Base-by-base conservation (phyloP, 202 grass and related monocot genomes). In the Tripidium arundinaceum region DNA sequence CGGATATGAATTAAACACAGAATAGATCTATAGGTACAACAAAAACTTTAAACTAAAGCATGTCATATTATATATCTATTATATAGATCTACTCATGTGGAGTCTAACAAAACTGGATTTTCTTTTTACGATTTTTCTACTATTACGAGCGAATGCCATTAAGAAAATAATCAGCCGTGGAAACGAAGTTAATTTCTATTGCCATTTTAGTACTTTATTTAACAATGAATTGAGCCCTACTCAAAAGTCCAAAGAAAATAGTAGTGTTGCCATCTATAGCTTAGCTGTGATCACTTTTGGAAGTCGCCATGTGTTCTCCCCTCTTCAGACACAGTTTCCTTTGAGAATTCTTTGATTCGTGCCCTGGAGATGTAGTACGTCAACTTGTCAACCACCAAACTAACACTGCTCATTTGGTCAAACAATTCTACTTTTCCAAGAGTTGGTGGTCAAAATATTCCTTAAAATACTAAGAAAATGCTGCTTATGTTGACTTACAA, bases 371-470 rank as follows among this genome's bases (percentile, higher is more conserved):
- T 28, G 34, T 7, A 31, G 67, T 21, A 49, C 11, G 43, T 72
- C 69, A 72, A 52, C 70, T 52, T 49, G 65, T 62, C 73, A 84
- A n/a, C 65, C 39, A 71, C 65, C 29, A n/a, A 77, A 68, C 71
- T 8, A 57, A 43, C 7, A 57, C 21, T 24, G 55, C 28, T 21
- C 40, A 6, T 50, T 62, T 52, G 41, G 55, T 84, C 74, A 78
- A 31, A 84, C 21, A 40, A 52, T 39, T 49, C 19, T 41, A 41
- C 59, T 52, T n/a, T 1, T 47, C 4, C 69, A 43, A 62, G 39
- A 38, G 2, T n/a, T 15, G 26, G 2, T 21, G 39, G 21, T 52
- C 54, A 71, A 77, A 22, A 50, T 70, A 60, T 69, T 47, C 47
- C 37, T 49, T 70, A 70, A 38, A 24, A 21, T 63, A 40, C 4